A percentile compares a stretch with the other conserved stretches of the same genome.
phyloP scores from a whole-genome alignment of 2,329 filamentous ascomycete species.

The Diaporthe helianthi region DNA sequence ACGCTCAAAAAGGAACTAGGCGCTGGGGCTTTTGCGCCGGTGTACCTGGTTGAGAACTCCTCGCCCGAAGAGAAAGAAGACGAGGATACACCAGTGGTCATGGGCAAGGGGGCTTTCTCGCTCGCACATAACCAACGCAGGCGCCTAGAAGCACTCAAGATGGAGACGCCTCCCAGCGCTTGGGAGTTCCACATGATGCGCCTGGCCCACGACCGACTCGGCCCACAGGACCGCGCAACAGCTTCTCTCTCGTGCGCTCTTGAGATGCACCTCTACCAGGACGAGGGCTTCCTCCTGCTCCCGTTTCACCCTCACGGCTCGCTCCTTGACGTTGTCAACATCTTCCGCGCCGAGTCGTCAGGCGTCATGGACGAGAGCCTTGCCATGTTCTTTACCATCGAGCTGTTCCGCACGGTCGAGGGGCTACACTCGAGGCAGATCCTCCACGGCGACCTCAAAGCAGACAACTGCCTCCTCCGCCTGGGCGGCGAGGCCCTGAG shows the following conservation, averaged over 20 bases:
- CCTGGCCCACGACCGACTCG: conserved; percentile 77
- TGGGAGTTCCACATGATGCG: conserved; percentile 99
- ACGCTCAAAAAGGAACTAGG: conserved; percentile 85
- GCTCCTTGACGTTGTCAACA: conserved; percentile 91
- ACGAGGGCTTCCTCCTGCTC: conserved; percentile 89
- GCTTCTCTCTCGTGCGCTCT: conserved; percentile 84
- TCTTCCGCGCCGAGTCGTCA: conserved; percentile 74
- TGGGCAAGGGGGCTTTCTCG: conserved; percentile 70
- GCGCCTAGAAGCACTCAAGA: conserved; percentile 85
- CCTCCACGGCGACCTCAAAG: conserved; percentile 92
- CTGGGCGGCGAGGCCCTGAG: conserved; percentile 67
- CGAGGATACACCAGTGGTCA: conserved; percentile 51
- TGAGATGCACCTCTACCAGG: conserved; percentile 89
- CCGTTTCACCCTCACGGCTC: conserved; percentile 91
- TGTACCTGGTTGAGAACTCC: conserved; percentile 88
- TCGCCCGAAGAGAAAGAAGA: conserved; percentile 57
- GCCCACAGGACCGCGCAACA: conserved; percentile 71
- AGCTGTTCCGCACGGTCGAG: conserved; percentile 89
- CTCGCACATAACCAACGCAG: conserved; percentile 58
- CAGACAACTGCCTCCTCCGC: conserved; percentile 92
- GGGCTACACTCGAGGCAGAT: conserved; percentile 80
- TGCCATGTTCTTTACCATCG: conserved; percentile 94
- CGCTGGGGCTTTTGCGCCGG: conserved; percentile 91
- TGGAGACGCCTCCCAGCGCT: conserved; percentile 85
- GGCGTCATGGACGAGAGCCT: conserved; percentile 88